Evolutionary conservation across 176 grass and related monocot species (phyloP), one percentile per base, ranked within the genome.

Genomic region (Thinopyrum elongatum): DNA sequence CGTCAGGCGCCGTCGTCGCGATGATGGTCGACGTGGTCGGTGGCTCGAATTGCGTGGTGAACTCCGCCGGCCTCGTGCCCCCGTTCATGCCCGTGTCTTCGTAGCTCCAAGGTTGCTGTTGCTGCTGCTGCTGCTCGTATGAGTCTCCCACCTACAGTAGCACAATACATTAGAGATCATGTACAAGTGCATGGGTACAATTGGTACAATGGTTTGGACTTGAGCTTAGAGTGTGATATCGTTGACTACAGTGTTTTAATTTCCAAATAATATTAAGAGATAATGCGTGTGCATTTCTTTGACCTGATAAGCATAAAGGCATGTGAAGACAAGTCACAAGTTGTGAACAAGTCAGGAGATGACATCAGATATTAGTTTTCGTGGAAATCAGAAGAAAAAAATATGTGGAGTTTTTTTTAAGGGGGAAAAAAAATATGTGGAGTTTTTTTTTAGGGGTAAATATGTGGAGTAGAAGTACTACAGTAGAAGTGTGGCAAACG

Each of bases 81-180:
- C 51, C 74, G 63, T 88, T 74, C 49, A 71, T 78, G 73, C 47
- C 25, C 38, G 28, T 55, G 65, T 95, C 88, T 7, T 92, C 79
- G 82, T 86, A 90, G 77, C 74, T 81, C 85, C 87, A 92, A 39
- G 88, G n/a, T 64, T 84, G 85, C 25, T 84, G 87, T 8, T 87
- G 82, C 69, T 80, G 60, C 49, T 80, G 60, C 49, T 81, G 81
- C 77, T 62, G 38, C 68, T 38, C 70, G 89, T 88, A 88, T 19
- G 77, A 61, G 10, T 88, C 70, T 31, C 63, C 80, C 19, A 60
- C 66, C 89, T 90, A 30, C 25, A 87, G 58, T 2, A 47, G 14
- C 10, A 44, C 33, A 75, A 36, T 38, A 10, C 19, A 27, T 88
- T 28, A 60, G 59, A 67, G 31, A 38, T 77, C 71, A 58, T 27